Base-by-base conservation (phyloP, 345 rosid species). In the Draba incana region DNA sequence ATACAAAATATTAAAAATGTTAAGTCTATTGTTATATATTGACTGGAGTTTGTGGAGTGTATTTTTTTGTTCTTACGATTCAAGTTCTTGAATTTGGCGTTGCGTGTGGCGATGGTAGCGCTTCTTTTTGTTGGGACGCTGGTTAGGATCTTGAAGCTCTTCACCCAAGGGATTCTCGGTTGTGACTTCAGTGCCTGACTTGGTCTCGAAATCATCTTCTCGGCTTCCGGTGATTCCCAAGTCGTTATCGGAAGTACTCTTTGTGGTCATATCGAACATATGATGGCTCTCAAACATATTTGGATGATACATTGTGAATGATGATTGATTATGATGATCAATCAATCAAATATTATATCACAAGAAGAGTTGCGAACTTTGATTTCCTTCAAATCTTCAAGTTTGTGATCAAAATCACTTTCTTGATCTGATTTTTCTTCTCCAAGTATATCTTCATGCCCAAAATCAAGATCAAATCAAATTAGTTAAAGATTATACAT, bases 31-130 rank as follows among this genome's bases (percentile, higher is more conserved):
- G 14, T 25, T 24, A 20, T 49, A 23, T 49, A 23, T 64, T 27
- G 42, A 25, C 28, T n/a, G 55, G 35, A 28, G 70, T 8, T 57
- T 46, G 15, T 10, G 28, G 20, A 47, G 64, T 68, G 1, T 39
- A 6, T 35, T 35, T 3, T 9, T 20, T 20, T 28, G 31, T 7
- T 15, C 87, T 82, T 83, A 94, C 99, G 92, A 78, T 81, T 94
- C 99, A 73, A 91, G 85, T 46, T 94, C 99, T 62, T 94, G 97
- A 69, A 91, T 94, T 81, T 94, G 99, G 24, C 80, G 96, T 68
- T 91, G 99, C 4, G 96, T 94, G 64, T 94, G 99, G 46, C 99
- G 96, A 44, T 87, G 95, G 74, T 86, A 94, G 72, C 95, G 96
- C 82, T 94, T 91, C 83, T 79, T 89, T 43, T 86, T 90, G 61